A percentile compares a stretch with the other conserved stretches of the same genome.
Evolutionary conservation across 129 eudicot species (phyloP).

Genomic region (Flaveria sonorensis): DNA sequence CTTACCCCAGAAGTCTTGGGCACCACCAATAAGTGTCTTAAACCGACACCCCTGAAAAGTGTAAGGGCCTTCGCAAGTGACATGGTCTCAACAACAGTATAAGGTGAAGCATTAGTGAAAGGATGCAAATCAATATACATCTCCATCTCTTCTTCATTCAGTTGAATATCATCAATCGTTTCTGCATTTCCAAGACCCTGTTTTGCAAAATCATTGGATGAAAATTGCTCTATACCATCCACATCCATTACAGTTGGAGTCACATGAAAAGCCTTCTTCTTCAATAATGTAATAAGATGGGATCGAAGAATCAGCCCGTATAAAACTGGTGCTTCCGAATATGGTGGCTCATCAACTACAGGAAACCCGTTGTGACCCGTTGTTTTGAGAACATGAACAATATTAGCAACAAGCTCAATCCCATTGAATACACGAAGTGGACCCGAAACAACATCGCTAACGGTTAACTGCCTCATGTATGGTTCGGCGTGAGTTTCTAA

Average conservation of each 20-base stretch:
- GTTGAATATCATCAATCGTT: slow-evolving; percentile 53
- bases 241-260: slow-evolving; percentile 38
- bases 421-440: slow-evolving; percentile 77
- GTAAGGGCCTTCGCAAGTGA: slow-evolving; percentile 86
- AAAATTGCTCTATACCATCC: slow-evolving; percentile 46
- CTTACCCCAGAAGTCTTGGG: slow-evolving; percentile 80
- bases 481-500: slow-evolving; percentile 88
- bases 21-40: slow-evolving; percentile 81
- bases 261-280: slow-evolving; percentile 55
- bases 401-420: slow-evolving; percentile 72
- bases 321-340: slow-evolving; percentile 52
- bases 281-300: slow-evolving; percentile 73
- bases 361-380: slow-evolving; percentile 90
- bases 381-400: slow-evolving; percentile 62
- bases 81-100: slow-evolving; percentile 90
- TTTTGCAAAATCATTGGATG: slow-evolving; percentile 79
- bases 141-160: slow-evolving; percentile 79
- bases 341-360: slow-evolving; percentile 66
- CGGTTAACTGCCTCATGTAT: slow-evolving; percentile 87
- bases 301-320: slow-evolving; percentile 76
- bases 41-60: slow-evolving; percentile 85
- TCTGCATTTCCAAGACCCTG: slow-evolving; percentile 61
- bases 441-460: slow-evolving; percentile 77
- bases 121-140: slow-evolving; percentile 91
- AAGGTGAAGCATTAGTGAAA: slow-evolving; percentile 78